phyloP scores from a whole-genome alignment of 2,329 filamentous ascomycete species.

The Hysterium pulicare region DNA sequence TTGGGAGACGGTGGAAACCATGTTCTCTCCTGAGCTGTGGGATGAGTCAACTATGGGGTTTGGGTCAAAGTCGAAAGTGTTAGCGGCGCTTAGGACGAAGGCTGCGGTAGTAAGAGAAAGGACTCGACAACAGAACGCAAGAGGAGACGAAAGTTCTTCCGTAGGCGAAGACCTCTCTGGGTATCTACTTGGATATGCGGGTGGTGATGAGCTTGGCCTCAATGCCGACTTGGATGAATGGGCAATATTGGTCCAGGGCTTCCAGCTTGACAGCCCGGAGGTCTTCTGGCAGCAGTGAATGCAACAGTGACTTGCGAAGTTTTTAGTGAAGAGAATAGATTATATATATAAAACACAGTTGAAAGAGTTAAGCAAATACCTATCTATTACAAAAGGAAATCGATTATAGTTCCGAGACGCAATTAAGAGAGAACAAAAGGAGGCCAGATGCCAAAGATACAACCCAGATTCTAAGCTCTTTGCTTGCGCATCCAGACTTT shows the following conservation, averaged over 20 bases:
- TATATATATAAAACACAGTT: not conserved
- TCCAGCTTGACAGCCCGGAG: not conserved
- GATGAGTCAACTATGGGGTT: not conserved
- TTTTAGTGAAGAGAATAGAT: not conserved
- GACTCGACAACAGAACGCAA: not conserved
- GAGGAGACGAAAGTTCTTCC: not conserved
- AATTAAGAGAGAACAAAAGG: not conserved
- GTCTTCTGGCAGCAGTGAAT: not conserved
- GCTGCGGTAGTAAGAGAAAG: not conserved
- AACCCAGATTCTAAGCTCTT: too few relatives aligned
- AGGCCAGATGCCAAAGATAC: not conserved
- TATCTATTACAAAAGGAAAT: not conserved
- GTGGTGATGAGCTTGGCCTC: not conserved
- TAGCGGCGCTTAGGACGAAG: not conserved
- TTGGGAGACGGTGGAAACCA: conserved; percentile 24
- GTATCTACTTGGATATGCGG: not conserved
- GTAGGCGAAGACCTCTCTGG: not conserved
- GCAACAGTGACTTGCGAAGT: too few relatives aligned
- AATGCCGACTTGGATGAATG: not conserved
- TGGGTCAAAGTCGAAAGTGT: not conserved
- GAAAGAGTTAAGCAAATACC: not conserved
- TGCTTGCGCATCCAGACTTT: too few relatives aligned
- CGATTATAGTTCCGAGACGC: not conserved
- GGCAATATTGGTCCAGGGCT: not conserved
- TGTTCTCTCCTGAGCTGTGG: not conserved